These are phyloP conservation scores for Umbelopsis sp. DNA, from an alignment of 371 early-diverging fungal species.

Conservation along the genomic window DNA sequence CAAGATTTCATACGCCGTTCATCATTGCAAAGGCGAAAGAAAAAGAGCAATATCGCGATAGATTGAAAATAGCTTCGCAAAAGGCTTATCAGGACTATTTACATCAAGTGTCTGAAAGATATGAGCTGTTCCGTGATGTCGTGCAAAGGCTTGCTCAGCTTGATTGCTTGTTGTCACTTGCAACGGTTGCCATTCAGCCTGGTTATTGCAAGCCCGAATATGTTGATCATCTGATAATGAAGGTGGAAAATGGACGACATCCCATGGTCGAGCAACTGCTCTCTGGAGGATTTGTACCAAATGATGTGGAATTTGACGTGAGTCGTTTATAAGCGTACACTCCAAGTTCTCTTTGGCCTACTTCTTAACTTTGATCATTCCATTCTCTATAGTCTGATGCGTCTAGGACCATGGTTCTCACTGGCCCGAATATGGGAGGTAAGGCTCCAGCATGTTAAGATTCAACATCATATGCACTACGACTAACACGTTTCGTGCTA, in stretches of 20 bases:
- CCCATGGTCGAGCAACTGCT: conserved; percentile 60
- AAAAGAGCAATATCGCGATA: conserved; percentile 76
- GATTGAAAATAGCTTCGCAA: conserved; percentile 60
- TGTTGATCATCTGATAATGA: conserved; percentile 41
- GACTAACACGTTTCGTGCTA: not conserved
- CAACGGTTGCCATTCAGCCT: conserved; percentile 61
- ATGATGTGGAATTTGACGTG: conserved; percentile 63
- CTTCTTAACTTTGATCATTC: not conserved
- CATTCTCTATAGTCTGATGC: conserved; percentile 17
- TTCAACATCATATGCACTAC: not conserved
- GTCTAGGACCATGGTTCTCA: conserved; percentile 58
- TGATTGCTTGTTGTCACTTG: conserved; percentile 80
- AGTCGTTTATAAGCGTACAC: not conserved
- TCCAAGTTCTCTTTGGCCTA: not conserved
- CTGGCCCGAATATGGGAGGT: conserved; percentile 94
- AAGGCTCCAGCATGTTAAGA: conserved; percentile 35
- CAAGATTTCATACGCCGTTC: conserved; percentile 82
- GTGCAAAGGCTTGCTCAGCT: conserved; percentile 65
- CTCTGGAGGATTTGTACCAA: conserved; percentile 62
- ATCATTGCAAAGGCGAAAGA: conserved; percentile 66
- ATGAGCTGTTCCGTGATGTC: conserved; percentile 67
- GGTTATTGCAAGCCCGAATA: conserved; percentile 77
- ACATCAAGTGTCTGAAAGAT: conserved; percentile 53
- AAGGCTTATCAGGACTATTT: conserved; percentile 63
- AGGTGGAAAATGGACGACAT: conserved; percentile 61